Percentiles rank a stretch among this genome's conserved stretches.
Evolutionary conservation across 768 basidiomycete species (phyloP).

Genomic region (Termitomyces sp.): DNA sequence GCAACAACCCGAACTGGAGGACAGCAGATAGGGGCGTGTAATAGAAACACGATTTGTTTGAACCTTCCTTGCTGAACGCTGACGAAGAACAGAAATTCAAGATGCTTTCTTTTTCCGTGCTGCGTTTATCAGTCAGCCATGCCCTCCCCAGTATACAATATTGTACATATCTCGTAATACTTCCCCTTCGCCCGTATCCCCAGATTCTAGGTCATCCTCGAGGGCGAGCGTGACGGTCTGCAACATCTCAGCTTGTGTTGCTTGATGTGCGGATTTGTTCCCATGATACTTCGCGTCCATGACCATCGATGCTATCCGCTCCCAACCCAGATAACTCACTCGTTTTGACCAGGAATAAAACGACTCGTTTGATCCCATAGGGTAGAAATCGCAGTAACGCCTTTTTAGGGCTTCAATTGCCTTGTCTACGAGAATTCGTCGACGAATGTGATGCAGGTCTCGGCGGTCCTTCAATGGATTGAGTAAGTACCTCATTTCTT

Average conservation of each 20-base stretch:
- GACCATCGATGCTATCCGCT: constrained; percentile 9
- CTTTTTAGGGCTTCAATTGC: constrained; percentile 6
- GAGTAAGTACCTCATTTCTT: background rate
- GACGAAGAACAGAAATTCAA: background rate
- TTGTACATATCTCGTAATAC: constrained; percentile 7
- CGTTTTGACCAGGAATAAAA: constrained; percentile 8
- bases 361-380: constrained; percentile 1
- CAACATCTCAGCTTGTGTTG: constrained; percentile 11
- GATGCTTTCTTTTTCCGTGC: background rate
- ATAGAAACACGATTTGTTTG: background rate
- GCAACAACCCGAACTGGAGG: background rate
- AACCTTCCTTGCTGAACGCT: background rate
- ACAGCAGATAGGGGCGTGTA: background rate
- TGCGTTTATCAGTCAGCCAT: background rate
- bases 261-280: constrained; percentile 9
- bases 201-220: constrained; percentile 1
- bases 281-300: constrained; percentile 9
- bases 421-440: constrained; percentile 11
- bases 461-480: constrained; percentile 4
- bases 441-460: constrained; percentile 9
- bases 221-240: constrained; percentile 8
- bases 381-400: background rate
- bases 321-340: constrained; percentile 2
- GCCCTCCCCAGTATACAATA: constrained; percentile 4
- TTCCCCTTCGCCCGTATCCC: constrained; percentile 5